These are phyloP conservation scores for Malania oleifera DNA, from an alignment of 164 flowering plant species.

Conservation along the genomic window DNA sequence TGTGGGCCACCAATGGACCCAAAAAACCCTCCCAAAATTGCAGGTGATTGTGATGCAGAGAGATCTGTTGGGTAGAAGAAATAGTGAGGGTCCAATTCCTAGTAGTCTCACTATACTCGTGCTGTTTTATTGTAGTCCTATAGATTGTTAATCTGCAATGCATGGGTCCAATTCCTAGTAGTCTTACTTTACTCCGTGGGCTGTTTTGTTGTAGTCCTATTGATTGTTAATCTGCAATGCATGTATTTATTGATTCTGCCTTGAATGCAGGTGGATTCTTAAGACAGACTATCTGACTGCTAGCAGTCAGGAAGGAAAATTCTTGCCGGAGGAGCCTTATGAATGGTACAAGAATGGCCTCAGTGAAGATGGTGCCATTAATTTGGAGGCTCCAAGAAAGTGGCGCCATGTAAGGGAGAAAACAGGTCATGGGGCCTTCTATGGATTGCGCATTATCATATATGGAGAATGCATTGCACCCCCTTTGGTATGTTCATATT, in stretches of 20 bases:
- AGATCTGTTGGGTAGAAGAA: no score
- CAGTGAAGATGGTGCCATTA: constrained; percentile 80
- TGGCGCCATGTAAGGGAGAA: constrained; percentile 86
- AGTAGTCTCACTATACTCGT: no score
- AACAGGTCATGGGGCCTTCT: constrained; percentile 93
- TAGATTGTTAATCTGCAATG: no score
- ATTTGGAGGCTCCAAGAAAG: constrained; percentile 89
- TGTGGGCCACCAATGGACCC: no score
- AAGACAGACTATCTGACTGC: constrained; percentile 79
- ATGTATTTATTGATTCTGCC: not conserved
- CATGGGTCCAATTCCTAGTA: no score
- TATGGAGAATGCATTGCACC: constrained; percentile 94
- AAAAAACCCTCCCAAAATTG: no score
- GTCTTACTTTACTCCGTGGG: no score
- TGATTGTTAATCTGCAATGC: no score
- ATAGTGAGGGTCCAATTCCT: no score
- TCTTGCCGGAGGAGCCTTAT: constrained; percentile 75
- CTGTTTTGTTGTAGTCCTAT: no score
- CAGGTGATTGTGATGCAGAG: no score
- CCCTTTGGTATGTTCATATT: constrained; percentile 55
- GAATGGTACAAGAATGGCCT: constrained; percentile 83
- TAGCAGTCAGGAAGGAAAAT: constrained; percentile 62
- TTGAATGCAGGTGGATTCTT: constrained; percentile 80
- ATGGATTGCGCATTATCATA: constrained; percentile 75
- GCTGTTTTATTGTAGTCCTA: no score